These are phyloP conservation scores for Pulchroboletus neoregius DNA, from an alignment of 1,284 basidiomycete species.

Conservation along the genomic window DNA sequence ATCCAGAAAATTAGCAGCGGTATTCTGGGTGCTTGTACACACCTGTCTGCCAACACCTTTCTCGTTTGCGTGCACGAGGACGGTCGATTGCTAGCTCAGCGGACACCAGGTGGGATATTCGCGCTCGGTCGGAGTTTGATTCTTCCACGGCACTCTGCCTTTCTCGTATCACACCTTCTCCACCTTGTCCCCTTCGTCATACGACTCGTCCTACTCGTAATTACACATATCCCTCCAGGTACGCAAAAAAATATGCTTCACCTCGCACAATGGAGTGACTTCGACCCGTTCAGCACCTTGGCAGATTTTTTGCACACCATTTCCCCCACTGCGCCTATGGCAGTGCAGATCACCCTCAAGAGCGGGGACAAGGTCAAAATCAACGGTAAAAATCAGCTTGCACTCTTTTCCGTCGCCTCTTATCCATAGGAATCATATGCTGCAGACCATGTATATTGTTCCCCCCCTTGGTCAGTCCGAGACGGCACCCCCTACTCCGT, in stretches of 20 bases:
- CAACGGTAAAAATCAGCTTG: constrained; percentile 57
- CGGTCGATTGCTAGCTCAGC: neutral
- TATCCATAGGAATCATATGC: constrained; percentile 30
- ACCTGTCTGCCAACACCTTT: neutral
- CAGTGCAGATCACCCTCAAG: constrained; percentile 48
- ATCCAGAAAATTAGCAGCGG: neutral
- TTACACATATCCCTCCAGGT: constrained; percentile 24
- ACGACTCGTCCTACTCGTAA: constrained; percentile 25
- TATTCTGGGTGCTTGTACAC: neutral
- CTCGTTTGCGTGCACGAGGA: neutral
- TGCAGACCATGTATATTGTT: constrained; percentile 93
- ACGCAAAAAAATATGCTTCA: constrained; percentile 23
- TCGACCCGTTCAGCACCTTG: constrained; percentile 2
- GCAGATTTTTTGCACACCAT: constrained; percentile 28
- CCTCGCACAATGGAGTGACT: constrained; percentile 3
- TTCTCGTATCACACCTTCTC: constrained; percentile 32
- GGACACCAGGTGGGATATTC: constrained; percentile 24
- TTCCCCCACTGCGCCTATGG: constrained; percentile 22
- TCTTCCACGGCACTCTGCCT: constrained; percentile 28
- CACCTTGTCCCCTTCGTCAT: constrained; percentile 36
- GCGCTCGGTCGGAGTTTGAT: constrained; percentile 37
- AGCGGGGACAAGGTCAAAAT: constrained; percentile 77
- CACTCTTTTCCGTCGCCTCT: constrained; percentile 19
- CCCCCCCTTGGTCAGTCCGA: constrained; percentile 83
- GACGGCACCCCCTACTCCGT: constrained; percentile 93